phyloP scores from a whole-genome alignment of 768 basidiomycete species.

The Pleurotus tuber-regium region DNA sequence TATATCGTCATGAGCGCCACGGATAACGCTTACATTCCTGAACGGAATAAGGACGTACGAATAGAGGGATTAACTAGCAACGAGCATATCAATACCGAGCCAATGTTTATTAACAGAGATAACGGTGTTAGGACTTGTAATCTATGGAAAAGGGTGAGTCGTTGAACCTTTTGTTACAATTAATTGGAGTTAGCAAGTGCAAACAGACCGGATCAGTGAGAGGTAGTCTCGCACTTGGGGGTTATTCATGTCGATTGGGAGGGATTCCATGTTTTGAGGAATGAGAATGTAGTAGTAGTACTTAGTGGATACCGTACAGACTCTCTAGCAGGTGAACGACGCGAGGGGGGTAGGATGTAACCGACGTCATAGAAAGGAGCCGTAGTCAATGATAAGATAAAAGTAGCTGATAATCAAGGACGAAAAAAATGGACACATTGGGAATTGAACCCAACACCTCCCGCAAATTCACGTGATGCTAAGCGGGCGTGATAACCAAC shows the following conservation, averaged over 20 bases:
- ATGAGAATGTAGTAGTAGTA: too few relatives aligned
- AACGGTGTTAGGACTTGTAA: constrained; percentile 88
- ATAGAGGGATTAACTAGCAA: constrained; percentile 66
- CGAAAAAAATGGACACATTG: constrained; percentile 24
- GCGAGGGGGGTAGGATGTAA: too few relatives aligned
- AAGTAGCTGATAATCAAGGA: too few relatives aligned
- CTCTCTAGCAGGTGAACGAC: too few relatives aligned
- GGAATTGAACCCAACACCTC: constrained; percentile 29
- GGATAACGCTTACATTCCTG: too few relatives aligned
- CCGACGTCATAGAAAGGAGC: too few relatives aligned
- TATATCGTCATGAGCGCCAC: too few relatives aligned
- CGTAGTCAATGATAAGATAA: too few relatives aligned
- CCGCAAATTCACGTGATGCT: constrained; percentile 27
- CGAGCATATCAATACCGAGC: constrained; percentile 65
- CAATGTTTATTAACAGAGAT: constrained; percentile 78
- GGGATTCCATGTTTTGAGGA: too few relatives aligned
- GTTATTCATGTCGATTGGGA: constrained; percentile 57
- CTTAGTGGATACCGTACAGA: too few relatives aligned
- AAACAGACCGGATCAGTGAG: constrained; percentile 55
- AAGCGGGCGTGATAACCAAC: constrained; percentile 32
- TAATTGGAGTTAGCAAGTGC: neutral
- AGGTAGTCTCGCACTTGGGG: constrained; percentile 67
- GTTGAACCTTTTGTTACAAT: neutral
- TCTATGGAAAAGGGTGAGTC: constrained; percentile 25
- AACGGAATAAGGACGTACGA: constrained; percentile 26